Percentiles rank a stretch among this genome's conserved stretches.
phyloP scores from a whole-genome alignment of 768 basidiomycete species.

The Pleurotus tuber-regium region DNA sequence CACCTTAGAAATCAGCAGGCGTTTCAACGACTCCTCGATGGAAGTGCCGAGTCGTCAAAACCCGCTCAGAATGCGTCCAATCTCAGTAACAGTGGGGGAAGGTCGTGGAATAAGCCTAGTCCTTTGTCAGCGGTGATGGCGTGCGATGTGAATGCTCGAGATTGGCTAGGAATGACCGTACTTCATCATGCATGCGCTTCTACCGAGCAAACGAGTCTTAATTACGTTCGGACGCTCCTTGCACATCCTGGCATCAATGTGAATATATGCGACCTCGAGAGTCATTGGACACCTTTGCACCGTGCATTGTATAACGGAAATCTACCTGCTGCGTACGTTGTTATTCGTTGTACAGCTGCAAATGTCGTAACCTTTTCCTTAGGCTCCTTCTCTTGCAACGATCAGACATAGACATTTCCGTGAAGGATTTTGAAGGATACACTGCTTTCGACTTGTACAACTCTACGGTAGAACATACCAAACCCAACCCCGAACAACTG shows the following conservation, averaged over 20 bases:
- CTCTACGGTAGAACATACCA: constrained; percentile 76
- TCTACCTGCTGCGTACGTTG: constrained; percentile 60
- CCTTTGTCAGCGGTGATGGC: constrained; percentile 28
- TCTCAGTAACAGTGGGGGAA: constrained; percentile 47
- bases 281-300: constrained; percentile 90
- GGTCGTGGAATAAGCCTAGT: constrained; percentile 55
- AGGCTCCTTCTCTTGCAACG: constrained; percentile 77
- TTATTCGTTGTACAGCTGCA: constrained; percentile 4
- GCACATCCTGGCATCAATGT: constrained; percentile 73
- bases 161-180: constrained; percentile 71
- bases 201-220: constrained; percentile 57
- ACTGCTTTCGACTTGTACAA: constrained; percentile 94
- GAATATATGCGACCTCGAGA: constrained; percentile 80
- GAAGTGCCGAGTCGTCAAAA: constrained; percentile 32
- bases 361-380: constrained; percentile 21
- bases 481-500: constrained; percentile 37
- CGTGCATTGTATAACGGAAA: constrained; percentile 82
- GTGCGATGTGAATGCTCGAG: constrained; percentile 68
- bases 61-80: constrained; percentile 25
- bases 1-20: constrained; percentile 67
- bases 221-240: constrained; percentile 77
- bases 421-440: constrained; percentile 87
- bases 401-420: constrained; percentile 62
- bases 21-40: constrained; percentile 74
- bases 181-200: constrained; percentile 79